Evolutionary conservation across 139 green algal species (phyloP).

Genomic region (Chlorokybus atmophyticus): DNA sequence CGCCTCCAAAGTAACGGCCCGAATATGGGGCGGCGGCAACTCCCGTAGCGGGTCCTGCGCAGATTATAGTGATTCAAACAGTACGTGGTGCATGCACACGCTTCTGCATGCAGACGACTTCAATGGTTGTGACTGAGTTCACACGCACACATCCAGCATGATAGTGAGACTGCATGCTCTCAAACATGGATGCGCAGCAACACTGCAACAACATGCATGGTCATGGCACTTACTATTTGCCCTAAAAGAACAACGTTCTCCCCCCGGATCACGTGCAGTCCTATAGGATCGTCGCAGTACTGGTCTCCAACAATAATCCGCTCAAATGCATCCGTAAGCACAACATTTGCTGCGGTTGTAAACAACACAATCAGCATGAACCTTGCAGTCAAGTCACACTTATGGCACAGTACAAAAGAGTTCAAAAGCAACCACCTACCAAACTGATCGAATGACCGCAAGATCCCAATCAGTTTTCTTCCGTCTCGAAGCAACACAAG

Average conservation of each 20-base stretch:
- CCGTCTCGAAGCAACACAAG: slow-evolving; percentile 58
- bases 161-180: neutral
- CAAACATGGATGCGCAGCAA: neutral
- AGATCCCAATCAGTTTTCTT: slow-evolving; percentile 49
- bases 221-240: slow-evolving; percentile 49
- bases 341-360: slow-evolving; percentile 24
- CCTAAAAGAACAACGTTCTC: slow-evolving; percentile 83
- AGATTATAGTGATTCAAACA: slow-evolving; percentile 6
- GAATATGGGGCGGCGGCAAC: slow-evolving; percentile 38
- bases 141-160: neutral
- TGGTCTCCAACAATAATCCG: slow-evolving; percentile 53
- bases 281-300: slow-evolving; percentile 59
- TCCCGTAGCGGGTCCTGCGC: slow-evolving; percentile 38
- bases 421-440: no score
- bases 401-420: no score
- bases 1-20: slow-evolving; percentile 38
- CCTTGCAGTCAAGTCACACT: no score
- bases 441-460: slow-evolving; percentile 69
- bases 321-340: slow-evolving; percentile 37
- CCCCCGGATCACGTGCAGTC: slow-evolving; percentile 61
- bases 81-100: neutral
- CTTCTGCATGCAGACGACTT: neutral
- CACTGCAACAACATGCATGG: no score
- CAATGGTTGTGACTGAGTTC: no score
- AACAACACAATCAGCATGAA: no score